Conservation (phyloP, 768 basidiomycete genomes). For the Boletus sp. region DNA sequence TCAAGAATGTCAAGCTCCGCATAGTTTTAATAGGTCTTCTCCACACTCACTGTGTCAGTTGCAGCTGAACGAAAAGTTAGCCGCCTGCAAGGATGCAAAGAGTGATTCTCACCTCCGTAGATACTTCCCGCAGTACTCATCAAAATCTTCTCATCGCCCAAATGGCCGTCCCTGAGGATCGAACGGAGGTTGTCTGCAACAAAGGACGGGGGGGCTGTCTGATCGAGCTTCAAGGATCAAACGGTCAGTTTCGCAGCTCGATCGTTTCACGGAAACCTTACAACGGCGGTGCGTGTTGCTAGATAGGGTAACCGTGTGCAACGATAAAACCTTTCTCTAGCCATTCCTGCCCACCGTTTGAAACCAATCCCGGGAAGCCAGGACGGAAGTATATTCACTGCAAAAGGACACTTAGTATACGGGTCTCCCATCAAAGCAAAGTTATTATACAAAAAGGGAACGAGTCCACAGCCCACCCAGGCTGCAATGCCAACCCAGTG, state of each 20-base stretch:
- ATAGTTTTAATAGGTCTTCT: background rate
- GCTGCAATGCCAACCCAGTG: conserved; percentile 21
- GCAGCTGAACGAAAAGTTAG: conserved; percentile 2
- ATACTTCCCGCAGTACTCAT: conserved; percentile 7
- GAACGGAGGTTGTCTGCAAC: conserved; percentile 4
- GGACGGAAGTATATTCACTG: conserved; percentile 25
- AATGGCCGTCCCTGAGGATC: background rate
- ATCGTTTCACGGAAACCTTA: background rate
- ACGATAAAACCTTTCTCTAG: conserved; percentile 8
- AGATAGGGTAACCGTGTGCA: conserved; percentile 9
- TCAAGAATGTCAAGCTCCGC: background rate
- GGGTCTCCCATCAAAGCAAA: background rate
- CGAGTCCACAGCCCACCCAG: conserved; percentile 40
- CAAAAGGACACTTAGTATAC: background rate
- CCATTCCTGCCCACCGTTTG: conserved; percentile 25
- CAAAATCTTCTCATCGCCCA: background rate
- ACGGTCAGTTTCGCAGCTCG: background rate
- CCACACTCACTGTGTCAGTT: conserved; percentile 8
- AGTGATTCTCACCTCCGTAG: conserved; percentile 1
- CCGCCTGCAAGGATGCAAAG: no score
- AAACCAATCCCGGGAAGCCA: conserved; percentile 46
- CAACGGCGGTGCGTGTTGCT: conserved; percentile 3
- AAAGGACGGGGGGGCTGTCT: conserved; percentile 1
- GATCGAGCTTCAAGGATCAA: background rate
- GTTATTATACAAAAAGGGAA: conserved; percentile 35